A percentile compares a stretch with the other conserved stretches of the same genome.
These are phyloP conservation scores for Elsinoe fawcettii DNA, from an alignment of 2,329 filamentous ascomycete species.

Conservation along the genomic window DNA sequence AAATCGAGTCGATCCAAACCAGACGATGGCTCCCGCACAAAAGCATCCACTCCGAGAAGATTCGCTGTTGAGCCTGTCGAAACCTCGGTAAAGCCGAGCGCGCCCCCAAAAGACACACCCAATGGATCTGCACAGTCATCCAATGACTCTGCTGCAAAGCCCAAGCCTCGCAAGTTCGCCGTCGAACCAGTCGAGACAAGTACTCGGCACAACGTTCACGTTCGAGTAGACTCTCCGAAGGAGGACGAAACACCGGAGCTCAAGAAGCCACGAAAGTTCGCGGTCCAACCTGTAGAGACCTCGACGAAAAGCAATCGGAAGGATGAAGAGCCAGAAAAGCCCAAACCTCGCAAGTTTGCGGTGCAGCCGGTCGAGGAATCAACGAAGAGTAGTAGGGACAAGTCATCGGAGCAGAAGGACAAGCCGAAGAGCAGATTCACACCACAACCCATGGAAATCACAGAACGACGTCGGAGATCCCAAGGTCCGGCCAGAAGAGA, in stretches of 20 bases:
- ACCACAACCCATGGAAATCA: conserved; percentile 29
- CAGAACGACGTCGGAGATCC: conserved; percentile 19
- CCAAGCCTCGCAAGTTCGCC: conserved; percentile 37
- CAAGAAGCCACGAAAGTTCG: conserved; percentile 18
- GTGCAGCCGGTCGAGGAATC: conserved; percentile 35
- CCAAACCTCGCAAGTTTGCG: conserved; percentile 34
- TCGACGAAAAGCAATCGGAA: conserved; percentile 17
- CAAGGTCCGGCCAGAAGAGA: conserved; percentile 21
- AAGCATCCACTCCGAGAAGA: conserved; percentile 35
- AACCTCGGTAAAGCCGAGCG: conserved; percentile 27
- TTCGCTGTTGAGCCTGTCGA: conserved; percentile 35
- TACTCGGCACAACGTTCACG: conserved; percentile 15
- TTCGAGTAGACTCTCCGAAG: conserved; percentile 18
- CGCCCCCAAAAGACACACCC: background rate
- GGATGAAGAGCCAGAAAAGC: conserved; percentile 28
- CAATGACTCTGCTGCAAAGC: background rate
- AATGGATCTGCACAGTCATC: background rate
- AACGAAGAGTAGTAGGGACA: conserved; percentile 25
- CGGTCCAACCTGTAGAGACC: conserved; percentile 18
- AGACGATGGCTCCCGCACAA: conserved; percentile 22
- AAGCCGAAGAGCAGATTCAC: conserved; percentile 24
- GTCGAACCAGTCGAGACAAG: conserved; percentile 35
- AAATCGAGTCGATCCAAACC: conserved; percentile 45
- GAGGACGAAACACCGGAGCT: conserved; percentile 13
- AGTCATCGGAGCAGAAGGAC: conserved; percentile 15